These are phyloP conservation scores for Phytophthora rubi DNA, from an alignment of 352 stramenopile species.

Conservation along the genomic window DNA sequence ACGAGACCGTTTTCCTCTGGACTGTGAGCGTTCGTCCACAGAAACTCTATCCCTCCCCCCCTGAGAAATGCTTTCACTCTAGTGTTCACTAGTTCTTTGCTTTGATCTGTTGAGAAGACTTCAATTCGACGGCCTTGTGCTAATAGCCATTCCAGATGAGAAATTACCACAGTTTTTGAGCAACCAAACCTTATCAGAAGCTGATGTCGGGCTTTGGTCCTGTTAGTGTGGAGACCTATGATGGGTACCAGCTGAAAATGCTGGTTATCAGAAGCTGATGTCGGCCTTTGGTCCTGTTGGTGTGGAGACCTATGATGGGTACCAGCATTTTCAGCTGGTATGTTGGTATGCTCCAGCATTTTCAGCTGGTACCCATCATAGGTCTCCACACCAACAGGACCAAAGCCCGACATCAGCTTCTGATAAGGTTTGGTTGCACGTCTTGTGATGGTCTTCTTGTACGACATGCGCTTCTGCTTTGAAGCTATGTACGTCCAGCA, in stretches of 20 bases:
- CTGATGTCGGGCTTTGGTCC: slow-evolving; percentile 16
- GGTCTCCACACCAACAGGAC: background rate
- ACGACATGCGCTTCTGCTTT: background rate
- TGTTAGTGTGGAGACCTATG: background rate
- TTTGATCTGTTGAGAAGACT: background rate
- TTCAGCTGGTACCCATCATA: slow-evolving; percentile 3
- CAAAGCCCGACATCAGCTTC: slow-evolving; percentile 18
- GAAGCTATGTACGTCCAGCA: too few relatives aligned
- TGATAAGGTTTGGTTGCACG: slow-evolving; percentile 3
- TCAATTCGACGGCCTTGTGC: background rate
- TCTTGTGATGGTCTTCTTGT: background rate
- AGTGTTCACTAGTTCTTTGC: background rate
- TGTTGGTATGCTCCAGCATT: too few relatives aligned
- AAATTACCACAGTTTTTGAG: background rate
- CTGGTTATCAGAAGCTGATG: slow-evolving; percentile 14
- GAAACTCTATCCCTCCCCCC: slow-evolving; percentile 1
- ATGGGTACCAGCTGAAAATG: slow-evolving; percentile 4
- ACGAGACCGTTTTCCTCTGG: background rate
- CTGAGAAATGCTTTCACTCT: slow-evolving; percentile 1
- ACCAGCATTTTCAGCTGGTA: too few relatives aligned
- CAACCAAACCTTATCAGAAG: slow-evolving; percentile 2
- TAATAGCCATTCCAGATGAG: slow-evolving; percentile 1
- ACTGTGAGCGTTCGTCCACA: slow-evolving; percentile 10
- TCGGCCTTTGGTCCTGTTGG: slow-evolving; percentile 8
- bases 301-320: background rate